Conservation (phyloP, 331 rosid genomes). For the Quercus lobata region DNA sequence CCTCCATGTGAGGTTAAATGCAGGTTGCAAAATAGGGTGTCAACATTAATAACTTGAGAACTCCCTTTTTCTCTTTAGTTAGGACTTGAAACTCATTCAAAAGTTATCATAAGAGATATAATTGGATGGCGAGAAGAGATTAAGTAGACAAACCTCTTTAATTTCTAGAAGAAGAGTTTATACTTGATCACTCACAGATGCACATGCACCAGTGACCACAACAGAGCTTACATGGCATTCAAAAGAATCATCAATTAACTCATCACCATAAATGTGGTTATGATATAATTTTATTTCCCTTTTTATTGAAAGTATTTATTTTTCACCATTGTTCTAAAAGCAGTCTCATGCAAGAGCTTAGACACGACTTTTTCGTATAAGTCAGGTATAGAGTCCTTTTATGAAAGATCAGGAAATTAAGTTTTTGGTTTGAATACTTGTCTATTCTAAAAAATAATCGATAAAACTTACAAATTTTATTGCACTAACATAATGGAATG, state of each 20-base stretch:
- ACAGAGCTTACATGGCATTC: constrained; percentile 72
- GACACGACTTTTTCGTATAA: neutral
- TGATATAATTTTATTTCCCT: neutral
- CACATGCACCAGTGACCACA: constrained; percentile 88
- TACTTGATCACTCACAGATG: constrained; percentile 66
- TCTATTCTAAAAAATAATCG: neutral
- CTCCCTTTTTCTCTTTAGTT: too few relatives aligned
- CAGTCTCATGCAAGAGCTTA: neutral
- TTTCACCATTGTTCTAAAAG: neutral
- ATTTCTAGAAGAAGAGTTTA: constrained; percentile 57
- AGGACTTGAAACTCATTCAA: neutral
- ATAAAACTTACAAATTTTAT: neutral
- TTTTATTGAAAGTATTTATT: neutral
- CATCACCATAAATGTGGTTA: neutral
- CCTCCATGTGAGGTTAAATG: too few relatives aligned
- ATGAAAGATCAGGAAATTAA: neutral
- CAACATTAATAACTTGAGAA: too few relatives aligned
- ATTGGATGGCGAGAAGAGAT: neutral
- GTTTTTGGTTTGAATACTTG: neutral
- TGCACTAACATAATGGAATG: neutral
- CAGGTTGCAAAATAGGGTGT: too few relatives aligned
- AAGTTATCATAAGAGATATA: neutral
- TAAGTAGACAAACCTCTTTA: constrained; percentile 59
- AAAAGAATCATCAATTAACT: constrained; percentile 17
- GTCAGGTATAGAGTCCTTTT: neutral